Conservation (phyloP, 768 basidiomycete species). For the Leccinum truebloodii region DNA sequence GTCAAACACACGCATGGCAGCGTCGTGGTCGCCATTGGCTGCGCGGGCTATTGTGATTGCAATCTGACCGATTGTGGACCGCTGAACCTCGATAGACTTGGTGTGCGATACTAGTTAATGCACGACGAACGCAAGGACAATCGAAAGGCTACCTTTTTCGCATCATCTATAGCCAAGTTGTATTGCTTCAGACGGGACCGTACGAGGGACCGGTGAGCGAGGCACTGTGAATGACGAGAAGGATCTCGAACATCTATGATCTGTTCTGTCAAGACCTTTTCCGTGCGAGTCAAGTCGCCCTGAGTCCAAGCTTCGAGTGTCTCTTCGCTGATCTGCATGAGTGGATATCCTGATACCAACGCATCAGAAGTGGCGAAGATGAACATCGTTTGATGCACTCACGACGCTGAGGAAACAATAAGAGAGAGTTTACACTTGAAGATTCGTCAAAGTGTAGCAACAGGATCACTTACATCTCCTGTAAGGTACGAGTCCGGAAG, state of each 20-base stretch:
- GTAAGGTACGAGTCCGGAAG: background rate
- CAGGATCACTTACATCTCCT: background rate
- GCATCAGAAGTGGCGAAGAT: background rate
- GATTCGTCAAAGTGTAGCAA: background rate
- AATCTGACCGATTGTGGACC: slow-evolving; percentile 13
- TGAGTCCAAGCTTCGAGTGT: slow-evolving; percentile 1
- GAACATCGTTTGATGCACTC: background rate
- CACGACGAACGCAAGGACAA: too few species aligned
- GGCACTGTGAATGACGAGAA: background rate
- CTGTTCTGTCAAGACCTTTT: background rate
- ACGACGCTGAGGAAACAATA: background rate
- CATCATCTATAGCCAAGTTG: slow-evolving; percentile 6
- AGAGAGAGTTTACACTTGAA: background rate
- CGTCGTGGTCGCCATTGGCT: slow-evolving; percentile 5
- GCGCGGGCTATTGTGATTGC: slow-evolving; percentile 2
- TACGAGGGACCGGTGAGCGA: slow-evolving; percentile 1
- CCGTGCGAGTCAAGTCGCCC: background rate
- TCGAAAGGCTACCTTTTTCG: background rate
- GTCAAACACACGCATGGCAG: slow-evolving; percentile 8
- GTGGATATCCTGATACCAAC: background rate
- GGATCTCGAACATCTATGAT: background rate
- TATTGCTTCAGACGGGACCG: background rate
- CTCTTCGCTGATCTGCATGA: background rate
- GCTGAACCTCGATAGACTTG: slow-evolving; percentile 12
- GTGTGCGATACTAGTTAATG: background rate